phyloP scores from a whole-genome alignment of 2,329 filamentous ascomycete genomes.

The Aspergillus fumigatiaffinis region DNA sequence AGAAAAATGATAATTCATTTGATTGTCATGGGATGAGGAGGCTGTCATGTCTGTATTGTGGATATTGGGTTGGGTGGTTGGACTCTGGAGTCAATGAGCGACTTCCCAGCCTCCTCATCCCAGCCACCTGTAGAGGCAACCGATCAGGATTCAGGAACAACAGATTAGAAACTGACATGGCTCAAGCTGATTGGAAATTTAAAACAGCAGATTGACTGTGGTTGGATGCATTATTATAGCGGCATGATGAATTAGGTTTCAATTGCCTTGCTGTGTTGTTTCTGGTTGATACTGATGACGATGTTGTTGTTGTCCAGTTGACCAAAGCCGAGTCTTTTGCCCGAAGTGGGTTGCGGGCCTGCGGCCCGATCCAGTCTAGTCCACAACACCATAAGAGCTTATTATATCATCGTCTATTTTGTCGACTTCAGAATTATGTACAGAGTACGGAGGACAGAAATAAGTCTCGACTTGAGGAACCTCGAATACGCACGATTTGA shows the following conservation, averaged over 20 bases:
- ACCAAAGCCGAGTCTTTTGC: not conserved
- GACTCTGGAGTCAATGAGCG: slow-evolving; percentile 6
- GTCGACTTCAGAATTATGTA: not conserved
- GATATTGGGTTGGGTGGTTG: slow-evolving; percentile 13
- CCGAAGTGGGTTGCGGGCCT: not conserved
- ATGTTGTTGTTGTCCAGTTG: not conserved
- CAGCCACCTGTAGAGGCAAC: slow-evolving; percentile 13
- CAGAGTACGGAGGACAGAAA: not conserved
- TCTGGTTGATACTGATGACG: not conserved
- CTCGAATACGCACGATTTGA: not conserved
- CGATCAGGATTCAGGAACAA: slow-evolving; percentile 4
- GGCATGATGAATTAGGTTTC: not conserved
- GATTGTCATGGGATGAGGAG: not conserved
- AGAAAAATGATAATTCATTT: slow-evolving; percentile 1
- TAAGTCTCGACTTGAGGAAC: not conserved
- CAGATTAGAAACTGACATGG: slow-evolving; percentile 9
- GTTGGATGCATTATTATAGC: not conserved
- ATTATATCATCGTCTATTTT: not conserved
- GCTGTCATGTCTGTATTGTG: not conserved
- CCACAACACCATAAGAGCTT: not conserved
- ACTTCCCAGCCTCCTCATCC: slow-evolving; percentile 14
- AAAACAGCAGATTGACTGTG: not conserved
- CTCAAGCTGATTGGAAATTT: slow-evolving; percentile 6
- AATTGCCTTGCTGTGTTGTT: not conserved
- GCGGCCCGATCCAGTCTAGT: not conserved